Percentiles rank a stretch among this genome's conserved stretches.
These are phyloP conservation scores for Cladophialophora psammophila DNA, from an alignment of 2,329 filamentous ascomycete genomes.

Conservation along the genomic window DNA sequence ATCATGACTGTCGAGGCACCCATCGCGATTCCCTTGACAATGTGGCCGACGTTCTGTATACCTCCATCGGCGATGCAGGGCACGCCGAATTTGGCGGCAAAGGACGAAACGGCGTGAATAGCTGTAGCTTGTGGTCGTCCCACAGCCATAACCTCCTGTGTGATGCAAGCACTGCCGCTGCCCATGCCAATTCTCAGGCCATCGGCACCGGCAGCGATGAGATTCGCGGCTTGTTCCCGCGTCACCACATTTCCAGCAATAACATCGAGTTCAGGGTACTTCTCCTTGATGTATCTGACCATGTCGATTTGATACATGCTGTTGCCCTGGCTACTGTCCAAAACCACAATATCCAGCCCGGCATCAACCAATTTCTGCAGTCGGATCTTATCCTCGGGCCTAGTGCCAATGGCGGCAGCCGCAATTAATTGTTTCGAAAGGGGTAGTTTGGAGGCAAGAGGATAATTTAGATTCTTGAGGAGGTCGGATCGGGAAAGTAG, in stretches of 20 bases:
- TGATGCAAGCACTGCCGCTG: slow-evolving; percentile 96
- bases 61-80: slow-evolving; percentile 98
- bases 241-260: slow-evolving; percentile 99
- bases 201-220: slow-evolving; percentile 94
- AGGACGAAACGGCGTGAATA: slow-evolving; percentile 86
- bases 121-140: slow-evolving; percentile 94
- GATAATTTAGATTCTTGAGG: slow-evolving; percentile 98
- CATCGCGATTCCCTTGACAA: slow-evolving; percentile 95
- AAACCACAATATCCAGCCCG: slow-evolving; percentile 90
- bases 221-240: slow-evolving; percentile 87
- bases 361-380: slow-evolving; percentile 90
- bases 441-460: slow-evolving; percentile 92
- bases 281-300: slow-evolving; percentile 93
- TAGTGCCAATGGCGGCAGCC: slow-evolving; percentile 92
- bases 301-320: slow-evolving; percentile 98
- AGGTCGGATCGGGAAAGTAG: slow-evolving; percentile 93
- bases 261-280: slow-evolving; percentile 85
- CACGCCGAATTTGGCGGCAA: slow-evolving; percentile 91
- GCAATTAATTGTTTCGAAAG: slow-evolving; percentile 97
- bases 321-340: slow-evolving; percentile 98
- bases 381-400: slow-evolving; percentile 88
- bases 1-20: slow-evolving; percentile 98
- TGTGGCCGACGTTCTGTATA: slow-evolving; percentile 98
- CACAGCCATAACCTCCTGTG: slow-evolving; percentile 99
- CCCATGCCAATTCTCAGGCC: slow-evolving; percentile 99